Evolutionary conservation across 306 rosid genomes (phyloP).

Genomic region (Cicer pinnatifidum): DNA sequence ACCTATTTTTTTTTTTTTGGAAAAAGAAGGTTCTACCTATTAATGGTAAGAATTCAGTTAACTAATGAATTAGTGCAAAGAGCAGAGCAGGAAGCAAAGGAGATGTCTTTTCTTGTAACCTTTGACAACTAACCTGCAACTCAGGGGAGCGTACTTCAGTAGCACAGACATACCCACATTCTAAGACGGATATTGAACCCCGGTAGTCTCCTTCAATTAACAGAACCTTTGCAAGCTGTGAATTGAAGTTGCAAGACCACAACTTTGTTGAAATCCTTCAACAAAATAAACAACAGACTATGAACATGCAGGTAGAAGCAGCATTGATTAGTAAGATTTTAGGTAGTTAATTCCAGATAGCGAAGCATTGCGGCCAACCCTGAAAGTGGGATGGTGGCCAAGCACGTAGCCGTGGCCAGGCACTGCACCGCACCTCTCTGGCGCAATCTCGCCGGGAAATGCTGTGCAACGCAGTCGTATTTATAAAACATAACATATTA

Average conservation of each 20-base stretch:
- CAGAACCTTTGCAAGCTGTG: constrained; percentile 95
- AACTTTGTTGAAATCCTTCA: constrained; percentile 77
- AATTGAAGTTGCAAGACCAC: constrained; percentile 96
- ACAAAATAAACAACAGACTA: constrained; percentile 39
- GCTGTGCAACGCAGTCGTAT: neutral
- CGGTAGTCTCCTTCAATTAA: constrained; percentile 85
- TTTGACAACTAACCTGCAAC: constrained; percentile 70
- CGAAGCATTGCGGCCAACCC: no score
- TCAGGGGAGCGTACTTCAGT: constrained; percentile 71
- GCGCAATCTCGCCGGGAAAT: no score
- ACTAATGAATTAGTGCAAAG: constrained; percentile 12
- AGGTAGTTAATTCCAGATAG: no score
- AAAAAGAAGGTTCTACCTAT: constrained; percentile 24
- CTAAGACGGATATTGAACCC: constrained; percentile 76
- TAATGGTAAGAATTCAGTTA: constrained; percentile 34
- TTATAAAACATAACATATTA: neutral
- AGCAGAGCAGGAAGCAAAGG: constrained; percentile 37
- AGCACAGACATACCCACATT: constrained; percentile 73
- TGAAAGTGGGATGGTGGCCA: no score
- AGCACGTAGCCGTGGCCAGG: no score
- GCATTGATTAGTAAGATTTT: constrained; percentile 2
- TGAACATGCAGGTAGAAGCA: constrained; percentile 16
- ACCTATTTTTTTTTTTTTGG: neutral
- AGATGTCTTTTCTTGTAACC: constrained; percentile 20
- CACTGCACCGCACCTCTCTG: no score